Evolutionary conservation across 371 early-diverging fungal genomes (phyloP), one percentile per base, ranked within the genome.

Genomic region (Mortierella sp.): DNA sequence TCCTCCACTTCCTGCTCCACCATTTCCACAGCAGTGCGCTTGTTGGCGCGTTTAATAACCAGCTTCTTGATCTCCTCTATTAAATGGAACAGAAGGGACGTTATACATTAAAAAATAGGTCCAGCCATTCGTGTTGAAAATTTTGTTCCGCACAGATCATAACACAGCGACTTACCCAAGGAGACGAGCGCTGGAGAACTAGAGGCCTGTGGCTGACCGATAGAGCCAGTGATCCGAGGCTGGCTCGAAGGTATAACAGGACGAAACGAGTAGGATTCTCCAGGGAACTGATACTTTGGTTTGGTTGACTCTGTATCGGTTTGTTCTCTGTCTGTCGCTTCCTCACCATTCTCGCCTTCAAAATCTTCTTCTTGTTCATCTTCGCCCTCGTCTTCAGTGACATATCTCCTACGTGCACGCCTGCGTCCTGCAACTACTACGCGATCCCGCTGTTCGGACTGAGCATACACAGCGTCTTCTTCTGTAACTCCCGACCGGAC

Each of bases 241-340:
- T 42, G 44, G 7, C 21, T 60, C 0, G 45, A 47, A 26, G 77
- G 45, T 1, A 50, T 54, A 3, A 74, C 21, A 28, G 80, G 80
- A 16, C 80, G 75, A 44, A 72, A 80, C 5, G 72, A 16, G 50
- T 80, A 80, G 8, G 75, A 75, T 50, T 80, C 80, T 34, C 75
- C 60, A 19, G 75, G 75, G 21, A 26, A 14, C 9, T 50, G 72
- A 26, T 80, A 80, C 3, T 31, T 42, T 16, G 31, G 73, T 31
- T 47, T 42, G 38, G 31, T n/a, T 26, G 42, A 45, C n/a, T n/a
- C 42, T n/a, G 57, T 6, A 45, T 52, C 26, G 42, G 24, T 54
- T 42, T 31, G 48, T 9, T 47, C 45, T 8, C 28, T 26, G 28
- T 71, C 68, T 3, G 65, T 50, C 55, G 52, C 73, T 34, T 76